Evolutionary conservation across 768 basidiomycete genomes (phyloP), one percentile per base, ranked within the genome.

Genomic region (Macrolepiota fuliginosa): DNA sequence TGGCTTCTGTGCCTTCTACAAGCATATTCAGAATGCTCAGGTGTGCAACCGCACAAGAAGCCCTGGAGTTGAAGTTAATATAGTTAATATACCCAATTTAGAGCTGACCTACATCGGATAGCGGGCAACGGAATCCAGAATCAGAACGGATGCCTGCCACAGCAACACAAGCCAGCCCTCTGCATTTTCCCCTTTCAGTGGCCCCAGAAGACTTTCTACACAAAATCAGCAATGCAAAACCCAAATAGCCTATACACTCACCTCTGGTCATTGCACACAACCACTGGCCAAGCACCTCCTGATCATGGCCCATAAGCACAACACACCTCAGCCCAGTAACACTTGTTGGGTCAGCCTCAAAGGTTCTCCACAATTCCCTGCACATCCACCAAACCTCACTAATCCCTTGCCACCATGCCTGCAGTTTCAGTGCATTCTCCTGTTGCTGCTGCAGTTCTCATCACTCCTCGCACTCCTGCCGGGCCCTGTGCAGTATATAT

Each of bases 381-480:
- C 81, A 78, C 12, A 80, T 77, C 9, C 58, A 67, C 52, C 73
- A 73, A 3, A 74, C 76, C 56, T 83, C 81, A 35, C 67, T 66
- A 4, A 74, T 66, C 4, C 86, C 87, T 5, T 88, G 75, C 85
- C 88, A 92, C 84, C 83, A 89, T 17, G 84, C 81, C 68, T 93
- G 92, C 25, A 94, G 78, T 55, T 73, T 77, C 4, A 79, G 68
- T 0, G 90, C 89, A 50, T 75, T 81, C 25, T 91, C 89, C 50
- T 82, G 78, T 61, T 79, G 78, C 50, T 77, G 79, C 63, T 86
- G 83, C 22, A 75, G 74, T 55, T 83, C 82, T 29, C 80, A 74
- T 32, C 91, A 79, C 66, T 89, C 85, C 35, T 77, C 72, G 36
- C 91, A 76, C 56, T 81, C 81, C 19, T 80, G 80, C 65, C 84